These are phyloP conservation scores for Mycena indigotica DNA, from an alignment of 768 basidiomycete genomes.

Conservation along the genomic window DNA sequence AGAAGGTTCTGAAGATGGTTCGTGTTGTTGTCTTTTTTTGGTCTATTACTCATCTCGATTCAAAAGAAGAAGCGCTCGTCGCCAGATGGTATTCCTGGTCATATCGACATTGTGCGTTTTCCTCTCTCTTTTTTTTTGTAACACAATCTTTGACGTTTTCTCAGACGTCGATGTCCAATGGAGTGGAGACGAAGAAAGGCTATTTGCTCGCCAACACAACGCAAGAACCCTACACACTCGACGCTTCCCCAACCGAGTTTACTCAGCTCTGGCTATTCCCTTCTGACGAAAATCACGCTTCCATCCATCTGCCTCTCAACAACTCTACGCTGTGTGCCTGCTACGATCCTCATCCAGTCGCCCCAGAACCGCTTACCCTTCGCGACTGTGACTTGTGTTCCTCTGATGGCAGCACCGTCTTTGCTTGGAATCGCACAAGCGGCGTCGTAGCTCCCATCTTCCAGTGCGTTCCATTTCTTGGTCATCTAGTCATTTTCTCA, in stretches of 20 bases:
- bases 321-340: neutral
- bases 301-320: neutral
- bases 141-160: neutral
- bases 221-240: neutral
- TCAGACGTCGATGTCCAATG: neutral
- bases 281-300: neutral
- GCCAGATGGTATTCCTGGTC: neutral
- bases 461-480: no score
- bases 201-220: neutral
- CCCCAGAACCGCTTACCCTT: neutral
- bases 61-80: neutral
- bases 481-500: no score
- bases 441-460: no score
- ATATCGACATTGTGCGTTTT: neutral
- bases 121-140: neutral
- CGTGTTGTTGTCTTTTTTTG: neutral
- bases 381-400: no score
- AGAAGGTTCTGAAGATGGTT: neutral
- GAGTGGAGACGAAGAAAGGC: neutral
- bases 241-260: neutral
- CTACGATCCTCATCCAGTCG: neutral
- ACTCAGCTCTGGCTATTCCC: neutral
- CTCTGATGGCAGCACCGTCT: no score
- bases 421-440: no score
- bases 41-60: neutral